Evolutionary conservation across 1,284 basidiomycete species (phyloP).

Genomic region (Boletellus deceptivus): DNA sequence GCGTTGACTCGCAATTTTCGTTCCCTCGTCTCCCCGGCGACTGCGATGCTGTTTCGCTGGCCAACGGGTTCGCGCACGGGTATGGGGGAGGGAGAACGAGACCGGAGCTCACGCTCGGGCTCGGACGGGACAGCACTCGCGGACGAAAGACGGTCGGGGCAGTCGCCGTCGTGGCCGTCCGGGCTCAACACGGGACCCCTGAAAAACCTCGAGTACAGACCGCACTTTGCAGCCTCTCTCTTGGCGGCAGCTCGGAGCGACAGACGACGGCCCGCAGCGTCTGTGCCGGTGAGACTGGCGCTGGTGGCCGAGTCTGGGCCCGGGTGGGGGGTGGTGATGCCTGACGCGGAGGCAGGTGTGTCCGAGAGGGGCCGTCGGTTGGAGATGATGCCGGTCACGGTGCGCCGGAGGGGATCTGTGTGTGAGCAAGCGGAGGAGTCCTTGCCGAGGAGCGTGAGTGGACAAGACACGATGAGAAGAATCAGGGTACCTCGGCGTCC

Average conservation of each 20-base stretch:
- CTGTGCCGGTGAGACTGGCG: background rate
- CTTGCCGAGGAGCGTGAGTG: conserved; percentile 8
- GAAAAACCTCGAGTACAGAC: conserved; percentile 80
- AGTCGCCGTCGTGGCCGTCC: conserved; percentile 24
- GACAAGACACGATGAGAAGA: background rate
- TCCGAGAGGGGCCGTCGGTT: conserved; percentile 60
- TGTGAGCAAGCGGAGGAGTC: background rate
- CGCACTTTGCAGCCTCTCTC: conserved; percentile 70
- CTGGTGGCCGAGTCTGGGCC: conserved; percentile 20
- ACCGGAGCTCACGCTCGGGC: no score
- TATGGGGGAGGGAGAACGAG: background rate
- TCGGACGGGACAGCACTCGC: background rate
- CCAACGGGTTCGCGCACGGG: background rate
- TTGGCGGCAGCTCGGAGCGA: conserved; percentile 68
- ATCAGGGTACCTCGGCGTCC: conserved; percentile 29
- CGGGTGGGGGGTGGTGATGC: conserved; percentile 48
- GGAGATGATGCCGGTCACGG: conserved; percentile 75
- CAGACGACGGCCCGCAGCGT: conserved; percentile 27
- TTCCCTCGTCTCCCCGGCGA: background rate
- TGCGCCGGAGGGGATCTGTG: conserved; percentile 47
- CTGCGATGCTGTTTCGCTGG: background rate
- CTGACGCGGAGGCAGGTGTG: conserved; percentile 53
- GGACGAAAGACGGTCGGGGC: background rate
- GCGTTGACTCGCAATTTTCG: conserved; percentile 5
- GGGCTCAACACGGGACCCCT: conserved; percentile 65